Evolutionary conservation across 495 filamentous ascomycete genomes (phyloP), one percentile per base, ranked within the genome.

Genomic region (Darksidea phi): DNA sequence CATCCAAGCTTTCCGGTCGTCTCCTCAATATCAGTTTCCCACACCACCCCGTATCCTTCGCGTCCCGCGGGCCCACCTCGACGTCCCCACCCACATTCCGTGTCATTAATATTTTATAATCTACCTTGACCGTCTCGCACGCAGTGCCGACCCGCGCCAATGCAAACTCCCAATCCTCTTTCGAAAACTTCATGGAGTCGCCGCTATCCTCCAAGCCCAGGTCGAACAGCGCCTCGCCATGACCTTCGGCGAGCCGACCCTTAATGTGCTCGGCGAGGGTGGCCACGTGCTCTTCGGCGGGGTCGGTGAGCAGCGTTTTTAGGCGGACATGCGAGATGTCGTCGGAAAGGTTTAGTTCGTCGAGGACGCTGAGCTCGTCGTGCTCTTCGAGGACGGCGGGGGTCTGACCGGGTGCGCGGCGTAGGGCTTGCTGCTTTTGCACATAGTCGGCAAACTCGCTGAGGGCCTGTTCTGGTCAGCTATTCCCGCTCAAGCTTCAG

Each of bases 401-500:
- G 49, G 57, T 26, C 26, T 54, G 24, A 17, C 38, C 82, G 74
- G 72, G 82, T 78, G 70, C 63, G 42, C 68, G 74, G 21, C 84
- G 77, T 65, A 86, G 71, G 3, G 83, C 81, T 73, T 97, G 93
- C 72, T 98, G 91, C 74, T 92, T 86, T 73, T 97, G 91, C 58
- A 96, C 95, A 66, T 96, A 97, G 73, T 97, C 94, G 72, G 95
- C 91, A 70, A 98, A 98, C 66, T 97, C 94, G 79, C 88, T 93
- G 59, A 98, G 80, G 18, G 94, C 94, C 89, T 94, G 23, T 21
- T 64, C 34, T 32, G 25, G 25, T 36, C 17, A 49, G 10, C 15
- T 41, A 20, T 28, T 12, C 46, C 36, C 24, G 15, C 36, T 11
- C n/a, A 18, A 51, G 12, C n/a, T 23, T n/a, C 10, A 34, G 45